Evolutionary conservation across 2,329 filamentous ascomycete genomes (phyloP).

Genomic region (Colletotrichum cereale): DNA sequence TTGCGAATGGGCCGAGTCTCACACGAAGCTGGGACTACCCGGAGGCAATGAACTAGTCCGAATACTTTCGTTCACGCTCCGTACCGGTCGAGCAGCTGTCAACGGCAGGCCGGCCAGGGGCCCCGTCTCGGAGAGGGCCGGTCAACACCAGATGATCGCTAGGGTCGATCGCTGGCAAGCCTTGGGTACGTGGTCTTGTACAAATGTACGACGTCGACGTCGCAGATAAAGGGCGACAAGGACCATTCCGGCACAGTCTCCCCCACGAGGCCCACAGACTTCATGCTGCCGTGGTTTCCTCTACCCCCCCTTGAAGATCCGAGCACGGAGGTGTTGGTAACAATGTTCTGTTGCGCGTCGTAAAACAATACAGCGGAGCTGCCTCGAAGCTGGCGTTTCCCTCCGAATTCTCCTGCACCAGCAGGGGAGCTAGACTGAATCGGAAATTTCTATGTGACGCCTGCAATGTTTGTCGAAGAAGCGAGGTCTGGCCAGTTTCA

Average conservation of each 20-base stretch:
- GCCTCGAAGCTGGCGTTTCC: background rate
- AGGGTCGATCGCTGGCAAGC: slow-evolving; percentile 32
- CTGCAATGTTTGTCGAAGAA: slow-evolving; percentile 36
- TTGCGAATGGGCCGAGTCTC: slow-evolving; percentile 14
- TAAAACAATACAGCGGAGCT: slow-evolving; percentile 35
- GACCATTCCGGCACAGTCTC: slow-evolving; percentile 28
- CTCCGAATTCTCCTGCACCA: slow-evolving; percentile 1
- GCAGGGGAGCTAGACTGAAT: slow-evolving; percentile 25
- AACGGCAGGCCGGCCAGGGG: slow-evolving; percentile 32
- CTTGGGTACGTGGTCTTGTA: slow-evolving; percentile 28
- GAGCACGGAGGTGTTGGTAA: slow-evolving; percentile 18
- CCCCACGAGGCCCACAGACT: slow-evolving; percentile 24
- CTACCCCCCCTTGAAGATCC: slow-evolving; percentile 2
- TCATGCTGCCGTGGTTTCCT: slow-evolving; percentile 30
- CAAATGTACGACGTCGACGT: slow-evolving; percentile 32
- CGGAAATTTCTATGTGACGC: slow-evolving; percentile 33
- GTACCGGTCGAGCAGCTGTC: slow-evolving; percentile 30
- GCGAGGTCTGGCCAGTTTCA: slow-evolving; percentile 34
- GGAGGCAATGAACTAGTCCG: slow-evolving; percentile 13
- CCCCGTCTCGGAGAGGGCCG: slow-evolving; percentile 30
- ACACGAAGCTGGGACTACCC: slow-evolving; percentile 28
- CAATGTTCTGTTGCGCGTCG: slow-evolving; percentile 14
- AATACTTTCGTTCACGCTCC: slow-evolving; percentile 23
- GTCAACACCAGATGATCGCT: slow-evolving; percentile 37
- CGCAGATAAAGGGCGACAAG: slow-evolving; percentile 32